Base-by-base conservation (phyloP, 2,329 filamentous ascomycete genomes). In the Tolypocladium pustulatum region DNA sequence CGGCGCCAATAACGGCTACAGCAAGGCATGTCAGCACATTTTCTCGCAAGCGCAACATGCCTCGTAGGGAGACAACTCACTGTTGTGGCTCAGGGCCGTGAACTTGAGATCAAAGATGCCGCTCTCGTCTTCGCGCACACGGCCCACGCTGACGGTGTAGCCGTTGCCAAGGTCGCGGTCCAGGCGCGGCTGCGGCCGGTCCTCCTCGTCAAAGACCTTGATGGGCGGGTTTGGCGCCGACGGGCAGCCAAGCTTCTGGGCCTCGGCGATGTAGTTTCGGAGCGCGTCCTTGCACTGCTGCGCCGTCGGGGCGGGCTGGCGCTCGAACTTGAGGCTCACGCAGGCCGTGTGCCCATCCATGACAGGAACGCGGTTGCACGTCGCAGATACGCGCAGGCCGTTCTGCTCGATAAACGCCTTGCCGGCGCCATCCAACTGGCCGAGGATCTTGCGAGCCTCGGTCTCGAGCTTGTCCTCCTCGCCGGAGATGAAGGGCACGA, bases 381-480 rank as follows among this genome's bases (percentile, higher is more conserved):
- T 86, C 13, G 91, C 93, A 5, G 87, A 91, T 58, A 97, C 86
- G 64, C 84, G 84, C 60, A 97, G 83, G 53, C 80, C 78, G 17
- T 78, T 75, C 73, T 95, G 90, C 70, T 94, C 87, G 57, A 85
- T 77, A 65, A 97, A 91, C 15, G 85, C 88, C 7, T 88, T 91
- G 22, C 82, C 79, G 22, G 88, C 85, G 46, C 75, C 74, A 68
- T 90, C 90, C 66, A 97, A 77, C 38, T 73, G 73, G 57, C 94
- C 93, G 3, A 97, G 81, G 66, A 97, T 97, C 83, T 97, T 97
- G 67, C 90, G 88, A 2, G 94, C 92, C 75, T 97, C 94, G 3
- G 88, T 89, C 78, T 96, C 90, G 36, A 97, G 84, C 79, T 97
- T 97, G 74, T 96, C 92, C 74, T 97, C 94, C 76, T 97, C 94